A percentile compares a stretch with the other conserved stretches of the same genome.
Evolutionary conservation across 2,329 filamentous ascomycete species (phyloP).

Genomic region (Colletotrichum sidae): DNA sequence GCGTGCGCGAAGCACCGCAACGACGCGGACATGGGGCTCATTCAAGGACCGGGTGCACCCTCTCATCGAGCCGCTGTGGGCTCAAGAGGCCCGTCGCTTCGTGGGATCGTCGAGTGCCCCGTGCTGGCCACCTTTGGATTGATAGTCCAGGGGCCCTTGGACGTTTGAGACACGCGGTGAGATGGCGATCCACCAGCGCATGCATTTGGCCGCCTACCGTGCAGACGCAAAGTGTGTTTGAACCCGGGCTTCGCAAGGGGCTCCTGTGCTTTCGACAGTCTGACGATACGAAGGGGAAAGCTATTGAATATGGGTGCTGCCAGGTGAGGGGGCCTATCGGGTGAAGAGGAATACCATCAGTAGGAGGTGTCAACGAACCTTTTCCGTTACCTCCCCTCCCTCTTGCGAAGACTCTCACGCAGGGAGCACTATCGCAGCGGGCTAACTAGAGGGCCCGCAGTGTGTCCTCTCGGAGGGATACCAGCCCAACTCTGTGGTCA

Average conservation of each 20-base stretch:
- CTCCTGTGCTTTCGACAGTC: too few relatives aligned
- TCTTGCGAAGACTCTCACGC: background rate
- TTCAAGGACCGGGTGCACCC: slow-evolving; percentile 27
- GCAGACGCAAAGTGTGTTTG: background rate
- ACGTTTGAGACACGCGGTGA: slow-evolving; percentile 32
- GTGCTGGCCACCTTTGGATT: slow-evolving; percentile 14
- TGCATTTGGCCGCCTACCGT: background rate
- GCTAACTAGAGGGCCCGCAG: too few relatives aligned
- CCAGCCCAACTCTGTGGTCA: too few relatives aligned
- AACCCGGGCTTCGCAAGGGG: background rate
- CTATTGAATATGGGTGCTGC: too few relatives aligned
- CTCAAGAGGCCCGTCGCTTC: slow-evolving; percentile 7
- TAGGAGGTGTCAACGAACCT: too few relatives aligned
- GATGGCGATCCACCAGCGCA: slow-evolving; percentile 31
- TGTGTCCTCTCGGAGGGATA: too few relatives aligned
- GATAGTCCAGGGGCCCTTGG: slow-evolving; percentile 29
- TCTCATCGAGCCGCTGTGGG: slow-evolving; percentile 27
- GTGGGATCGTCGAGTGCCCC: slow-evolving; percentile 10
- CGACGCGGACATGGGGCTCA: too few relatives aligned
- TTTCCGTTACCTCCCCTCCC: background rate
- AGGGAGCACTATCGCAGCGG: too few relatives aligned
- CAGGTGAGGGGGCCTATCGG: too few relatives aligned
- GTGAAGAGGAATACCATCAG: too few relatives aligned
- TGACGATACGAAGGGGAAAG: too few relatives aligned
- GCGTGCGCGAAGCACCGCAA: too few relatives aligned